Evolutionary conservation across 2,329 filamentous ascomycete species (phyloP).

Genomic region (Exophiala calicioides): DNA sequence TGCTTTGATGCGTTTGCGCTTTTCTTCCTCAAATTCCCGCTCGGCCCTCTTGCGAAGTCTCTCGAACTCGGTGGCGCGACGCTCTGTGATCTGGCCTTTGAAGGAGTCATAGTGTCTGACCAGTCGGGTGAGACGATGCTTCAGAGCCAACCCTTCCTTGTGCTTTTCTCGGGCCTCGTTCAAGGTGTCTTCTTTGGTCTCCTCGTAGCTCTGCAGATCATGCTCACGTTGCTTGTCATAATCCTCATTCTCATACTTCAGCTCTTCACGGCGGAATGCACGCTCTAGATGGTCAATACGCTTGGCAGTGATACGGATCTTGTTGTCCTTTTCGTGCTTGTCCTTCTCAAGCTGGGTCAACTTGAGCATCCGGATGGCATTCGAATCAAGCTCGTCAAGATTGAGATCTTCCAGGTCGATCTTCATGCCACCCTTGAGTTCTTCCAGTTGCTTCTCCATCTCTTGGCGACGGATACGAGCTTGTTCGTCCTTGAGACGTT

Average conservation of each 20-base stretch:
- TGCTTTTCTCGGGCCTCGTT: slow-evolving; percentile 83
- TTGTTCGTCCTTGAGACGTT: slow-evolving; percentile 80
- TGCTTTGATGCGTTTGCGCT: slow-evolving; percentile 83
- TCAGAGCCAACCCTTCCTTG: slow-evolving; percentile 86
- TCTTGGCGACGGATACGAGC: slow-evolving; percentile 90
- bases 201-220: slow-evolving; percentile 79
- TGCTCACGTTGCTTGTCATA: slow-evolving; percentile 78
- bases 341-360: slow-evolving; percentile 93
- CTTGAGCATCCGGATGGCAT: slow-evolving; percentile 90
- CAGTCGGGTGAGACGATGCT: slow-evolving; percentile 84
- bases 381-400: slow-evolving; percentile 82
- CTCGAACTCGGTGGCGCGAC: slow-evolving; percentile 93
- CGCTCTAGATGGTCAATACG: slow-evolving; percentile 95
- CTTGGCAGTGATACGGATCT: slow-evolving; percentile 87
- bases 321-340: slow-evolving; percentile 94
- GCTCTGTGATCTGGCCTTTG: slow-evolving; percentile 77
- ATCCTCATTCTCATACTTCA: slow-evolving; percentile 85
- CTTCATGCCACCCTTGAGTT: slow-evolving; percentile 87
- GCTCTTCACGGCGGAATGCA: slow-evolving; percentile 92
- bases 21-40: slow-evolving; percentile 89
- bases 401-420: slow-evolving; percentile 73
- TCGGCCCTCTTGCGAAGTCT: slow-evolving; percentile 88
- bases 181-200: slow-evolving; percentile 73
- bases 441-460: slow-evolving; percentile 86
- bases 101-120: slow-evolving; percentile 84